Evolutionary conservation across 768 basidiomycete species (phyloP).

Genomic region (Termitomyces sp.): DNA sequence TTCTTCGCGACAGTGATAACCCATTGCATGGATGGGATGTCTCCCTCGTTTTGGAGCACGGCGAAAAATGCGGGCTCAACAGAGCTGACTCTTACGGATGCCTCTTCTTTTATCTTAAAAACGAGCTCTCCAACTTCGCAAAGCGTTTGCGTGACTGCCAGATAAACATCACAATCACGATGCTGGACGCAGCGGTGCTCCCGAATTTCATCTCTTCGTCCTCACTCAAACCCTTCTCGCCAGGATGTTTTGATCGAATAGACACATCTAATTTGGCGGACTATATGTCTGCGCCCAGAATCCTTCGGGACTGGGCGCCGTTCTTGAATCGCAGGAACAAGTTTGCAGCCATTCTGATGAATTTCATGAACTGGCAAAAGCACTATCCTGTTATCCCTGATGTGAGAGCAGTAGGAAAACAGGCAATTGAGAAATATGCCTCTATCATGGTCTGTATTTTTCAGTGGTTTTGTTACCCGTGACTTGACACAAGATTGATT

Average conservation of each 20-base stretch:
- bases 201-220: constrained; percentile 21
- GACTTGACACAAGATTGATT: background rate
- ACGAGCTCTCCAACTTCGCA: constrained; percentile 23
- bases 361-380: constrained; percentile 24
- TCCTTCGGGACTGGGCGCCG: constrained; percentile 24
- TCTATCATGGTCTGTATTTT: constrained; percentile 12
- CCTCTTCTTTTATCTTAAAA: constrained; percentile 30
- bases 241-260: constrained; percentile 24
- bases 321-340: constrained; percentile 22
- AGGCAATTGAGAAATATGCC: constrained; percentile 9
- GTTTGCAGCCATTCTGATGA: constrained; percentile 20
- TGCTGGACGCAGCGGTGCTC: constrained; percentile 28
- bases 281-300: constrained; percentile 14
- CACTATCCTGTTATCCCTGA: background rate
- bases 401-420: background rate
- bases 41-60: constrained; percentile 25
- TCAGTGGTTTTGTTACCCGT: background rate
- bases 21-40: constrained; percentile 39
- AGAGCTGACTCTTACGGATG: constrained; percentile 25
- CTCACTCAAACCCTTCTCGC: constrained; percentile 18
- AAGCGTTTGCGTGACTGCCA: constrained; percentile 20
- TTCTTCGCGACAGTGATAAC: constrained; percentile 29
- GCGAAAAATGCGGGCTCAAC: constrained; percentile 20
- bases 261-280: constrained; percentile 23
- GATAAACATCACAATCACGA: constrained; percentile 23